These are phyloP conservation scores for Sporothrix mexicana DNA, from an alignment of 2,329 filamentous ascomycete species.

Conservation along the genomic window DNA sequence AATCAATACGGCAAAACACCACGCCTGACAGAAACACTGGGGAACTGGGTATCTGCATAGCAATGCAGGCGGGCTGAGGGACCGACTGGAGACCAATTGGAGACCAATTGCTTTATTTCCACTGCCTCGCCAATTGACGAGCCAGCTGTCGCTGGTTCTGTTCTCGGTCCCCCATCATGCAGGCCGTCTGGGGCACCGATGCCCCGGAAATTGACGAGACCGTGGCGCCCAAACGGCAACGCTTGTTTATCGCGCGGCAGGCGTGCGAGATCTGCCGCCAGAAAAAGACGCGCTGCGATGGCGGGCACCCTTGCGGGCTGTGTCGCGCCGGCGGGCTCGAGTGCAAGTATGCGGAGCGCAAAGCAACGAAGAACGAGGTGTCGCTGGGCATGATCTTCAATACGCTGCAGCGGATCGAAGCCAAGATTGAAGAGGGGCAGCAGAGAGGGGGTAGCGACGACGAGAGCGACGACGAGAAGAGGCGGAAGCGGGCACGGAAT, in stretches of 20 bases:
- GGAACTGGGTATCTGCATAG: not conserved
- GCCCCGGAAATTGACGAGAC: slow-evolving; percentile 33
- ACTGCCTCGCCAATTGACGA: no score
- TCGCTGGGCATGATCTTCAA: slow-evolving; percentile 61
- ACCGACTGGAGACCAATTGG: no score
- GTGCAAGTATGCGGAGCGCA: slow-evolving; percentile 59
- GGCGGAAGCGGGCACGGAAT: not conserved
- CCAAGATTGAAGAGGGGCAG: slow-evolving; percentile 53
- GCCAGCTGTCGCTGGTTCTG: not conserved
- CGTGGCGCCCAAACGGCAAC: slow-evolving; percentile 36
- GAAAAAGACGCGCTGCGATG: slow-evolving; percentile 61
- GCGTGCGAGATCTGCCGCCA: slow-evolving; percentile 60
- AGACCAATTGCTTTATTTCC: no score
- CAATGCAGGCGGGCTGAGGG: not conserved
- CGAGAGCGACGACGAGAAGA: slow-evolving; percentile 5
- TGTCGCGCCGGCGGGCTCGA: slow-evolving; percentile 56
- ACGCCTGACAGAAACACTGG: not conserved
- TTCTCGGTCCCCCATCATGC: slow-evolving; percentile 26
- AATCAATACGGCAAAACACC: not conserved
- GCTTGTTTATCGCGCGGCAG: slow-evolving; percentile 41
- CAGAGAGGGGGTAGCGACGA: not conserved
- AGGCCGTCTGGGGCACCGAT: slow-evolving; percentile 36
- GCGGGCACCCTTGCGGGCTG: slow-evolving; percentile 59
- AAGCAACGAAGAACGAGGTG: slow-evolving; percentile 61
- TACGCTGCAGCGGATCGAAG: slow-evolving; percentile 58